Conservation (phyloP, 768 basidiomycete species). For the Mycena albidolilacea region DNA sequence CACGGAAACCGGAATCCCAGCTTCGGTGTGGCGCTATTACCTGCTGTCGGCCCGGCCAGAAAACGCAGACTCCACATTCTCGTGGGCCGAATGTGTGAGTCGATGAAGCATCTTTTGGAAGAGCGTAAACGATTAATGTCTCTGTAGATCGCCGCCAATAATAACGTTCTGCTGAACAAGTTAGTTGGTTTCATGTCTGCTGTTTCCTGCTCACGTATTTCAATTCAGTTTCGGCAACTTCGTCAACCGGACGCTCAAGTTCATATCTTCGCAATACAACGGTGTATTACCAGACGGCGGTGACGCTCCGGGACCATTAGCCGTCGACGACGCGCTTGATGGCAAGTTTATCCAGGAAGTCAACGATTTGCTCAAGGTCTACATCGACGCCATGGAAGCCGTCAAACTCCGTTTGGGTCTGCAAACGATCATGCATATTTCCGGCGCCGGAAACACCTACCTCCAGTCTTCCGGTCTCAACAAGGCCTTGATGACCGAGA, state of each 20-base stretch:
- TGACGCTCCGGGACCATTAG: slow-evolving; percentile 78
- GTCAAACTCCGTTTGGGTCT: slow-evolving; percentile 93
- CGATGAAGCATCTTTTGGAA: not conserved
- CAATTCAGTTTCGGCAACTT: slow-evolving; percentile 91
- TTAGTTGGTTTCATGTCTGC: slow-evolving; percentile 48
- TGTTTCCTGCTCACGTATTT: not conserved
- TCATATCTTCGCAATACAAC: slow-evolving; percentile 88
- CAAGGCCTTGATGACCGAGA: slow-evolving; percentile 87
- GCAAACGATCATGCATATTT: slow-evolving; percentile 91
- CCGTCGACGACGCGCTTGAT: slow-evolving; percentile 76
- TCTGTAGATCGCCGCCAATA: slow-evolving; percentile 87
- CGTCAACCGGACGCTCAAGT: slow-evolving; percentile 95
- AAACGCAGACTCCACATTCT: slow-evolving; percentile 95
- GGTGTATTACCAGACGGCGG: slow-evolving; percentile 85
- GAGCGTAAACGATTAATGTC: not conserved
- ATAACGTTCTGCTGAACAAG: slow-evolving; percentile 96
- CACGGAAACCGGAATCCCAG: slow-evolving; percentile 91
- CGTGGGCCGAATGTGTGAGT: slow-evolving; percentile 94
- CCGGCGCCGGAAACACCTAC: slow-evolving; percentile 91
- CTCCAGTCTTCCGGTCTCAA: slow-evolving; percentile 94
- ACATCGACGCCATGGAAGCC: slow-evolving; percentile 89
- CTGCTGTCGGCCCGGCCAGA: slow-evolving; percentile 94
- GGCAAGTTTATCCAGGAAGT: slow-evolving; percentile 85
- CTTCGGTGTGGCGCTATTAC: slow-evolving; percentile 98
- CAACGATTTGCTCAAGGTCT: slow-evolving; percentile 84